Base-by-base conservation (phyloP, 306 rosid species). In the Vigna reflexopilosa region DNA sequence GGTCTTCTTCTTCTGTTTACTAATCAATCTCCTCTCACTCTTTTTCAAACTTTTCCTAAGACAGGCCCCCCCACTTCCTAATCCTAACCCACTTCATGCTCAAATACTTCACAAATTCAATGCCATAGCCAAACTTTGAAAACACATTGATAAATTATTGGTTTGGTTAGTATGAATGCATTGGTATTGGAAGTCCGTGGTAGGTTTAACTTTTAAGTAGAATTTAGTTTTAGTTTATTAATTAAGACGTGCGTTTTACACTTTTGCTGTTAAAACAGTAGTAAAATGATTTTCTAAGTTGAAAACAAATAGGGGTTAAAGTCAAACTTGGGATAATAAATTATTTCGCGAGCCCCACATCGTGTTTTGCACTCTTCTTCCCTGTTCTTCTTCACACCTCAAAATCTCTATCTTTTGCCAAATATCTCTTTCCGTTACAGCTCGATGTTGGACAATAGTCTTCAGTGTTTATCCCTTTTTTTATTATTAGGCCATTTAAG, bases 1-100 rank as follows among this genome's bases (percentile, higher is more conserved):
- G 63, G 15, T 44, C 19, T 40, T 40, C 45, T 9, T 17, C 12
- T 47, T 14, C n/a, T 73, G 48, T 83, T 70, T 70, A 83, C 87
- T 83, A 62, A 48, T 19, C 11, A 15, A 48, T 42, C 16, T 62
- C 70, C 22, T 32, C 16, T 62, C 70, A 45, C 65, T 73, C 50
- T 2, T 36, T 47, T 69, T 63, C 79, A 62, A 79, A 65, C 36
- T 76, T 14, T 59, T 81, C 61, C 32, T 61, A 36, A 9, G 2
- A 11, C 10, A 22, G 13, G 19, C 28, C 4, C 67, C 73, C 9
- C 30, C 28, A 69, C 22, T 49, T 57, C 28, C 59, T 15, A 48
- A 16, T 14, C 15, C 15, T 11, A 12, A 4, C 3, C 52, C 14
- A 10, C 28, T 54, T 54, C n/a, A 7, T 19, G 11, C 7, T 54